Conservation (phyloP, 306 rosid species). For the Heteromeles arbutifolia region DNA sequence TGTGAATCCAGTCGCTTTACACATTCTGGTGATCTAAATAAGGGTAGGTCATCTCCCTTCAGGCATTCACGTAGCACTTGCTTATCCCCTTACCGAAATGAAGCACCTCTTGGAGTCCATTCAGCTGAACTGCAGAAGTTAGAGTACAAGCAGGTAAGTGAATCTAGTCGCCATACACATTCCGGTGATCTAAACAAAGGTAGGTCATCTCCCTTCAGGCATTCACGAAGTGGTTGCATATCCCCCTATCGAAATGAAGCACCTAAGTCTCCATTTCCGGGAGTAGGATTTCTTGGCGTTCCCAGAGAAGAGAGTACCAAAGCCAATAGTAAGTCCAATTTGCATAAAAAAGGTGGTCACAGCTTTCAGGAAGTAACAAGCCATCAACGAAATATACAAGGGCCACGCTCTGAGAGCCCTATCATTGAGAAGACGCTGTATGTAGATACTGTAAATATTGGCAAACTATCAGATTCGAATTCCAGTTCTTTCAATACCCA, state of each 20-base stretch:
- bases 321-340: slow-evolving; percentile 25
- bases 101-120: slow-evolving; percentile 20
- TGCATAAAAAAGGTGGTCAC: slow-evolving; percentile 23
- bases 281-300: slow-evolving; percentile 35
- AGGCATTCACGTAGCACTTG: slow-evolving; percentile 53
- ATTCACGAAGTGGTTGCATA: slow-evolving; percentile 49
- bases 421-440: slow-evolving; percentile 68
- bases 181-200: slow-evolving; percentile 59
- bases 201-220: slow-evolving; percentile 62
- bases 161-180: slow-evolving; percentile 41
- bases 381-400: slow-evolving; percentile 29
- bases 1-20: slow-evolving; percentile 45
- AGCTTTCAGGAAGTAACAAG: slow-evolving; percentile 28
- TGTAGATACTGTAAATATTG: slow-evolving; percentile 56
- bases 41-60: slow-evolving; percentile 64
- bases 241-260: slow-evolving; percentile 60
- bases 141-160: slow-evolving; percentile 39
- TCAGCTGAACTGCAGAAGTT: slow-evolving; percentile 41
- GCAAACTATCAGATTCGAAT: slow-evolving; percentile 26
- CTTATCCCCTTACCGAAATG: slow-evolving; percentile 55
- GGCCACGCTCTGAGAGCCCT: slow-evolving; percentile 33
- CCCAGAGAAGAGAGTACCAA: slow-evolving; percentile 45
- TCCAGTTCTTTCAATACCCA: slow-evolving; percentile 28
- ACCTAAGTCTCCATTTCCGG: slow-evolving; percentile 47
- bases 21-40: slow-evolving; percentile 51